Evolutionary conservation across 2,329 filamentous ascomycete species (phyloP).

Genomic region (Lasiodiplodia citricola): DNA sequence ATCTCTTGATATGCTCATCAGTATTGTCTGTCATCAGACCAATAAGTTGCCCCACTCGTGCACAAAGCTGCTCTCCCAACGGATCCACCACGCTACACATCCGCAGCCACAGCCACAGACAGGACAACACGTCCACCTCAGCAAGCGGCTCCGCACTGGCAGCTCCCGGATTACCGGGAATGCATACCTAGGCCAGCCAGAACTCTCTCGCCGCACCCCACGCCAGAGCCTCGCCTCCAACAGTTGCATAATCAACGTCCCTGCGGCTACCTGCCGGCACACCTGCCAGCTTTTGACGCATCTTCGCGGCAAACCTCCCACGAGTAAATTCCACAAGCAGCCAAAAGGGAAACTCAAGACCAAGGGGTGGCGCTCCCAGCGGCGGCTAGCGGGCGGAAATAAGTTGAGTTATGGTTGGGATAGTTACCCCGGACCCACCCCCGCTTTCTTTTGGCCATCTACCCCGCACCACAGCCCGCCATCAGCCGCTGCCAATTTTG

Average conservation of each 20-base stretch:
- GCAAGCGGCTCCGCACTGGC: neutral
- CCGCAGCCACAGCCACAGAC: neutral
- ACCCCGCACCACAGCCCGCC: constrained; percentile 3
- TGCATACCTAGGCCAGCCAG: neutral
- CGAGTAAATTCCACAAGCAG: neutral
- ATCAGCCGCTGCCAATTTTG: no score
- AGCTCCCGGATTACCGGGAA: neutral
- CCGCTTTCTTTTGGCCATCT: constrained; percentile 1
- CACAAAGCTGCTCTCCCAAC: neutral
- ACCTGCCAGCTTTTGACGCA: neutral
- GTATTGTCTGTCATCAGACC: neutral
- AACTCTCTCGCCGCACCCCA: no score
- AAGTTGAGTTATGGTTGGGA: neutral
- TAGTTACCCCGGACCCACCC: constrained; percentile 16
- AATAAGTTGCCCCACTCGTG: neutral
- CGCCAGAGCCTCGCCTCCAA: neutral
- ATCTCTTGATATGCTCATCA: neutral
- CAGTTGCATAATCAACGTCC: neutral
- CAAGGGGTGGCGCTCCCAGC: neutral
- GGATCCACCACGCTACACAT: neutral
- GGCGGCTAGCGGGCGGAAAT: neutral
- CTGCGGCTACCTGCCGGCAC: neutral
- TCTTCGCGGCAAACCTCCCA: neutral
- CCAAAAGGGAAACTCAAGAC: neutral
- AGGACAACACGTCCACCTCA: neutral